These are phyloP conservation scores for Sporothrix sp. DNA, from an alignment of 2,329 filamentous ascomycete genomes.

Conservation along the genomic window DNA sequence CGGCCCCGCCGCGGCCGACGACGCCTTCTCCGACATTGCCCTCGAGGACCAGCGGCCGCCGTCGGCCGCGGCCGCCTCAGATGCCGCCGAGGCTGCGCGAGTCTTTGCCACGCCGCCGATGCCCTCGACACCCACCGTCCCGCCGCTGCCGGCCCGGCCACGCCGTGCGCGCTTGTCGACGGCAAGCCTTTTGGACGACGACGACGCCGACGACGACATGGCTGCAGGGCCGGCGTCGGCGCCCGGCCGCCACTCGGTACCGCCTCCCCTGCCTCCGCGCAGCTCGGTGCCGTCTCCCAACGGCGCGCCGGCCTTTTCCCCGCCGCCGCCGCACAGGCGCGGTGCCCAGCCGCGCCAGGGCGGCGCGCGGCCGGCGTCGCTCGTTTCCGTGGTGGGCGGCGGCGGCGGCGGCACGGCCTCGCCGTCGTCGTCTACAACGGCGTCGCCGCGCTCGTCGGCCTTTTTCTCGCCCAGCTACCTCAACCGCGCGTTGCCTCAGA, in stretches of 20 bases:
- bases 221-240: neutral
- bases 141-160: neutral
- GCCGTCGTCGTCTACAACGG: constrained; percentile 3
- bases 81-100: constrained; percentile 1
- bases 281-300: neutral
- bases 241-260: neutral
- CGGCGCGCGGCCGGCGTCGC: constrained; percentile 4
- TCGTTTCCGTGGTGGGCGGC: constrained; percentile 5
- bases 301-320: neutral
- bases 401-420: neutral
- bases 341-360: constrained; percentile 1
- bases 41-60: neutral
- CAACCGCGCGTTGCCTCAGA: constrained; percentile 11
- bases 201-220: neutral
- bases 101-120: constrained; percentile 1
- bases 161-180: neutral
- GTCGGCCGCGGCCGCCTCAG: neutral
- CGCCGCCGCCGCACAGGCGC: constrained; percentile 4
- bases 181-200: neutral
- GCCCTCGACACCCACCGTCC: neutral
- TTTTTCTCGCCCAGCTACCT: constrained; percentile 5
- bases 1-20: neutral
- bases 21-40: constrained; percentile 2
- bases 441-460: constrained; percentile 6
- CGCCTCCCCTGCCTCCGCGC: neutral